A percentile compares a stretch with the other conserved stretches of the same genome.
Conservation (phyloP, 306 rosid species). For the Vigna mungo region DNA sequence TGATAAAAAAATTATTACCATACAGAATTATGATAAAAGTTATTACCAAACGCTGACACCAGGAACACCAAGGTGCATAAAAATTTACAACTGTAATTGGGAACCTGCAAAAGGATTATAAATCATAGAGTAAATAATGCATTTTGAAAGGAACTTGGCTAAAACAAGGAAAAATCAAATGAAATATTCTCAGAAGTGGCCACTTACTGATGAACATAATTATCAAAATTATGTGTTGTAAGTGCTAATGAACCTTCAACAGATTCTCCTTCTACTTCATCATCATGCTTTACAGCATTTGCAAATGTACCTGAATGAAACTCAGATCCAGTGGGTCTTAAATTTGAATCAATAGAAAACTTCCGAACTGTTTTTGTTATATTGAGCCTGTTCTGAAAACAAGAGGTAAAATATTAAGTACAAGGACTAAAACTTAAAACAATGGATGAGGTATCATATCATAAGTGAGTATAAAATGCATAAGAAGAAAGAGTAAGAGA, state of each 20-base stretch:
- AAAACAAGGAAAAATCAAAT: constrained; percentile 33
- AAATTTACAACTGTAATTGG: constrained; percentile 86
- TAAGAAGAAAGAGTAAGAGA: constrained; percentile 47
- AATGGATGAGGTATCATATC: constrained; percentile 34
- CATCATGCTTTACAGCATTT: constrained; percentile 81
- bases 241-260: constrained; percentile 72
- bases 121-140: constrained; percentile 15
- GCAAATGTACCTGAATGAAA: constrained; percentile 77
- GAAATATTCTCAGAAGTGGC: constrained; percentile 40
- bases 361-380: constrained; percentile 89
- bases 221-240: constrained; percentile 64
- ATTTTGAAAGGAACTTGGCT: constrained; percentile 7
- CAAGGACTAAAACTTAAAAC: constrained; percentile 23
- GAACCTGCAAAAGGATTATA: constrained; percentile 62
- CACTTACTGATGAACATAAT: constrained; percentile 78
- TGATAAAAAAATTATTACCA: constrained; percentile 62
- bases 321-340: constrained; percentile 83
- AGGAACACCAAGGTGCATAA: constrained; percentile 97
- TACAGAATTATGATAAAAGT: constrained; percentile 42
- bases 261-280: constrained; percentile 71
- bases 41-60: constrained; percentile 96
- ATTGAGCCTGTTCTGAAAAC: constrained; percentile 91
- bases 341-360: constrained; percentile 79
- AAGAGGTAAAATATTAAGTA: constrained; percentile 52
- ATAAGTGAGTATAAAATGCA: constrained; percentile 33